Conservation (phyloP, 1,284 basidiomycete genomes). For the Cerioporus squamosus region DNA sequence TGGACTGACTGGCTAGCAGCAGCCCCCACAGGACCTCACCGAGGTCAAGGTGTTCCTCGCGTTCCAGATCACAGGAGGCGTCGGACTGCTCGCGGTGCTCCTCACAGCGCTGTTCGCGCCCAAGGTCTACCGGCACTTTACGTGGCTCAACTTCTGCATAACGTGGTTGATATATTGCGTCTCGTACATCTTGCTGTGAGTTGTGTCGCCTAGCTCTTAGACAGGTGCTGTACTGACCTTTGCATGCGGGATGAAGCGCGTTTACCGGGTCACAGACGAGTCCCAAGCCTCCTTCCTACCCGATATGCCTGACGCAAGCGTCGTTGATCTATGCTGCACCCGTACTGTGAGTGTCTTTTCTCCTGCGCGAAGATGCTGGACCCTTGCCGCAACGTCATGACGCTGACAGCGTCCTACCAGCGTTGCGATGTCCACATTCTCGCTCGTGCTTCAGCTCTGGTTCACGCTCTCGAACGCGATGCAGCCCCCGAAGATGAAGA, state of each 20-base stretch:
- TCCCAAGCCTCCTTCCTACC: slow-evolving; percentile 16
- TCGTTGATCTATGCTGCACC: slow-evolving; percentile 38
- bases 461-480: slow-evolving; percentile 21
- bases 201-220: background rate
- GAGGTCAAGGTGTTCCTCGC: slow-evolving; percentile 33
- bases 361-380: too few relatives aligned
- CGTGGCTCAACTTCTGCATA: slow-evolving; percentile 41
- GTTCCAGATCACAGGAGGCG: slow-evolving; percentile 35
- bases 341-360: slow-evolving; percentile 30
- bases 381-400: too few relatives aligned
- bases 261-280: slow-evolving; percentile 24
- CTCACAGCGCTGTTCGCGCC: slow-evolving; percentile 33
- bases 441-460: slow-evolving; percentile 25
- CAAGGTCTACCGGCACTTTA: slow-evolving; percentile 36
- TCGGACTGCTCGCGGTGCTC: slow-evolving; percentile 36
- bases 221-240: background rate
- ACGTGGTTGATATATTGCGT: slow-evolving; percentile 41
- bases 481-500: slow-evolving; percentile 6
- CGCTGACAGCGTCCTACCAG: slow-evolving; percentile 3
- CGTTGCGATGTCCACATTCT: slow-evolving; percentile 25
- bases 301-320: slow-evolving; percentile 37
- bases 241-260: slow-evolving; percentile 4
- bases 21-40: slow-evolving; percentile 6
- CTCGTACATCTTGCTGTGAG: slow-evolving; percentile 38
- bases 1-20: too few relatives aligned